Conservation (phyloP, 2,329 filamentous ascomycete species). For the Calonectria honghensis region DNA sequence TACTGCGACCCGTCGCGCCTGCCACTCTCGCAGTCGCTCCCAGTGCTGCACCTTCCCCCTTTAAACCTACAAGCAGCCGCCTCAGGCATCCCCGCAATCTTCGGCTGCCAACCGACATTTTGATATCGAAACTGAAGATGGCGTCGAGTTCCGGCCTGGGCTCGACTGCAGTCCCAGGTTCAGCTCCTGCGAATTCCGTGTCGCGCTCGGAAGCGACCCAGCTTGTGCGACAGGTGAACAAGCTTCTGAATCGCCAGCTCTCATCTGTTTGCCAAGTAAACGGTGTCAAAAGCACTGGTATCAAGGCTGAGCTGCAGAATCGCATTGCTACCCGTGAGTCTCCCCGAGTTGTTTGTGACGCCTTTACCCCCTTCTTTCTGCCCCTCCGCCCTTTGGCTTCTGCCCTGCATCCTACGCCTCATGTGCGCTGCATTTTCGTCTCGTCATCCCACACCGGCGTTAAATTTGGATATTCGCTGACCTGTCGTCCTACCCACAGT, state of each 20-base stretch:
- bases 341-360: not conserved
- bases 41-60: slow-evolving; percentile 13
- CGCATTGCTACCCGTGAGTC: slow-evolving; percentile 86
- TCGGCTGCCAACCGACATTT: slow-evolving; percentile 1
- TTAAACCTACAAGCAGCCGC: slow-evolving; percentile 5
- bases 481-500: slow-evolving; percentile 57
- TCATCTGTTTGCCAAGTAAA: slow-evolving; percentile 86
- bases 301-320: slow-evolving; percentile 87
- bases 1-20: slow-evolving; percentile 44
- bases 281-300: slow-evolving; percentile 84
- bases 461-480: slow-evolving; percentile 31
- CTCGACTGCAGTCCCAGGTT: slow-evolving; percentile 44
- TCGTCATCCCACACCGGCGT: not conserved
- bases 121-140: slow-evolving; percentile 43
- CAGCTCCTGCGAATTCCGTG: slow-evolving; percentile 52
- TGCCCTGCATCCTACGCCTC: not conserved
- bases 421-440: not conserved
- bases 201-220: slow-evolving; percentile 65
- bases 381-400: not conserved
- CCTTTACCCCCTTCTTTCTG: not conserved
- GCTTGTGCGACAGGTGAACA: slow-evolving; percentile 67
- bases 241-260: slow-evolving; percentile 78
- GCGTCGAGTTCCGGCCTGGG: slow-evolving; percentile 51
- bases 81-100: slow-evolving; percentile 28
- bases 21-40: slow-evolving; percentile 1